Base-by-base conservation (phyloP, 2,329 filamentous ascomycete genomes). In the Neofusicoccum parvum region DNA sequence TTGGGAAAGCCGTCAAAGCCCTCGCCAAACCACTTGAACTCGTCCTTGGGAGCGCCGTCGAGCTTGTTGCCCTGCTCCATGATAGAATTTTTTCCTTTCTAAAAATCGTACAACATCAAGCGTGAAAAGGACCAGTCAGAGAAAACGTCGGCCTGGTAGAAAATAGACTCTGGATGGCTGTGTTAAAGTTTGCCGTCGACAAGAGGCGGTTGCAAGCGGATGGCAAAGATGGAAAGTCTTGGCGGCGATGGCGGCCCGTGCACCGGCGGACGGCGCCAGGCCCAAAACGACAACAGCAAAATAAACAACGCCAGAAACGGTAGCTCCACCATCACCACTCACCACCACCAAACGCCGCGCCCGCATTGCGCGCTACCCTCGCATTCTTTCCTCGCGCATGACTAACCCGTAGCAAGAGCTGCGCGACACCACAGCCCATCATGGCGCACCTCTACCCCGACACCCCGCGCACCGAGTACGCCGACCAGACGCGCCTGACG, bases 401-500 rank as follows among this genome's bases (percentile, higher is more conserved):
- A 46, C 50, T 37, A 27, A 20, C 54, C n/a, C 53, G 49, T 60
- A 62, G 63, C 53, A n/a, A 63, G 14, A 27, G 43, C 58, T 37
- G 37, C 56, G 54, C 43, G 12, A 50, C 50, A 48, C 37, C 39
- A 64, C 68, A 69, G 48, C 62, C 27, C 48, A 74, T 41, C 66
- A 82, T 83, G 81, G 80, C 80, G 62, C 76, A 78, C 70, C 72
- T 73, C 69, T 80, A 84, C 74, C 86, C 96, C 79, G 91, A 95
- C 80, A 96, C 94, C 72, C 94, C 94, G 73, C 90, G 90, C 76
- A 96, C 92, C 68, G 91, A 93, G 74, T 79, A 89, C 70, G 56
- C 90, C 74, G 92, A 97, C 85, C 88, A 88, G 79, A 96, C 93
- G 70, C 94, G 90, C 78, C 83, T 96, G 68, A 87, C 80, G 77